Conservation (phyloP, 164 flowering plant species). For the Chimonanthus salicifolius region DNA sequence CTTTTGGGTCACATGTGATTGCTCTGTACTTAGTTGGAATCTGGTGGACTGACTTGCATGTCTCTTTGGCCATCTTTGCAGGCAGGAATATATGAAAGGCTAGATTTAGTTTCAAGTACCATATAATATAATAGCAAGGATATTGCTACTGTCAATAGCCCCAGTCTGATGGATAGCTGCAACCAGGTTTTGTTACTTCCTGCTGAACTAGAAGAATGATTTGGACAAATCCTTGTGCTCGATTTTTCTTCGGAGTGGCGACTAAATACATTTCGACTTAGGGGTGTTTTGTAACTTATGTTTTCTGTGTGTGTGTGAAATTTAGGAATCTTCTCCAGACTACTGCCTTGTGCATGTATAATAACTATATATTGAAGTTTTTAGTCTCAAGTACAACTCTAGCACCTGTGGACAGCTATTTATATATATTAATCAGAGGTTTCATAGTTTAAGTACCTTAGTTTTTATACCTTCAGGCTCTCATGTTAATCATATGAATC, state of each 20-base stretch:
- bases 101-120: background rate
- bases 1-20: background rate
- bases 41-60: background rate
- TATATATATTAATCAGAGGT: no score
- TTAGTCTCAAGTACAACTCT: no score
- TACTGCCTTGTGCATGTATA: no score
- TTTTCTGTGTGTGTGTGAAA: no score
- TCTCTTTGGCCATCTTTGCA: background rate
- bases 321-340: no score
- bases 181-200: background rate
- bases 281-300: no score
- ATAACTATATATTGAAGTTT: no score
- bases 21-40: background rate
- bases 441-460: no score
- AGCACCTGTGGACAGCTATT: no score
- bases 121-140: no score
- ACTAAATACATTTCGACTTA: background rate
- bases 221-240: background rate
- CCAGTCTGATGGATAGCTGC: background rate
- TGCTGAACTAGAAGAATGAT: background rate
- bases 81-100: background rate
- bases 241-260: background rate
- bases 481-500: no score
- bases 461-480: no score
- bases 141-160: background rate